phyloP scores from a whole-genome alignment of 805 yeast species.

The Hanseniaspora occidentalis region DNA sequence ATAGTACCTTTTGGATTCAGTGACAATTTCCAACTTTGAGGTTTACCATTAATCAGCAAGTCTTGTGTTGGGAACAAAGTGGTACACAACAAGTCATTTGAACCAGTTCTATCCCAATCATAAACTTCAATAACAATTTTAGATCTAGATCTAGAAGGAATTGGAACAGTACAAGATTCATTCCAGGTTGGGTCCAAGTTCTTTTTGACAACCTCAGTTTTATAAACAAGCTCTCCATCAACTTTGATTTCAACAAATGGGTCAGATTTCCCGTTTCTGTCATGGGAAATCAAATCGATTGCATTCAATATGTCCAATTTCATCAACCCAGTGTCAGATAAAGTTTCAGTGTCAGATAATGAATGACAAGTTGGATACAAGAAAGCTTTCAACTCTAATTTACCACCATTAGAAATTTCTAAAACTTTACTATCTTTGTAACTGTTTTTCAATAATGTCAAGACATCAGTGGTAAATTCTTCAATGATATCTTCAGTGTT shows the following conservation, averaged over 20 bases:
- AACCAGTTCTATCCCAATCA: conserved; percentile 76
- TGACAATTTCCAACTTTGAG: conserved; percentile 34
- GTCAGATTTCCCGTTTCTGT: conserved; percentile 67
- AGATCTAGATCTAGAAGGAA: conserved; percentile 50
- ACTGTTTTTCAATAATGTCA: conserved; percentile 41
- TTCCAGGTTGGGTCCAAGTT: conserved; percentile 70
- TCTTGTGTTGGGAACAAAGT: conserved; percentile 37
- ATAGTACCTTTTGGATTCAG: conserved; percentile 57
- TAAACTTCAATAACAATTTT: conserved; percentile 36
- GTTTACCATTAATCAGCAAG: conserved; percentile 31
- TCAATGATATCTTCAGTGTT: conserved; percentile 36
- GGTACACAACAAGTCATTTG: conserved; percentile 47
- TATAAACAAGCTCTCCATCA: conserved; percentile 42
- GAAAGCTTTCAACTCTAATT: conserved; percentile 34
- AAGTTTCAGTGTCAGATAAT: conserved; percentile 46
- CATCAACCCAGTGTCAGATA: conserved; percentile 55
- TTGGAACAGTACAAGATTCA: conserved; percentile 45
- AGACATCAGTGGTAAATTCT: conserved; percentile 38
- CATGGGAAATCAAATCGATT: conserved; percentile 42
- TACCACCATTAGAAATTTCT: conserved; percentile 24
- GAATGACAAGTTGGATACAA: conserved; percentile 46
- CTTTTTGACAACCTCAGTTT: conserved; percentile 50
- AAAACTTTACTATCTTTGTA: conserved; percentile 35
- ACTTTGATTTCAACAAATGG: conserved; percentile 45
- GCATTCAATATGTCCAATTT: conserved; percentile 47